phyloP scores from a whole-genome alignment of 2,329 filamentous ascomycete species.

The Fusarium solani-melongenae region DNA sequence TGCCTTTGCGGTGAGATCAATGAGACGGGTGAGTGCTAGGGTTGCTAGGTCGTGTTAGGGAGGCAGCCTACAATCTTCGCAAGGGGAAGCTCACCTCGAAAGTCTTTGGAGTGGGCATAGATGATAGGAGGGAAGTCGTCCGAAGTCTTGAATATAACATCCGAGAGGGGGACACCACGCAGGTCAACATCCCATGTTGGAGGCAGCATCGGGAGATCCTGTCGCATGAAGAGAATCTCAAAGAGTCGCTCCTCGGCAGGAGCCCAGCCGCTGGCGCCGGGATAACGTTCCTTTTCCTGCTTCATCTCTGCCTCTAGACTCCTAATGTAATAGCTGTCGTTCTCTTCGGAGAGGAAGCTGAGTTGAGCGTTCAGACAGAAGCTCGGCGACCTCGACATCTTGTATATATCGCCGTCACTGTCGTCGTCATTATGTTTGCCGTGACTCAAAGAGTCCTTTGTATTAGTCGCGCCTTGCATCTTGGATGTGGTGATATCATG shows the following conservation, averaged over 20 bases:
- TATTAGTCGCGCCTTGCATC: constrained; percentile 14
- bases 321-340: constrained; percentile 9
- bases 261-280: constrained; percentile 61
- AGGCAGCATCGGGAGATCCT: constrained; percentile 55
- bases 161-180: constrained; percentile 53
- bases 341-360: constrained; percentile 10
- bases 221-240: constrained; percentile 54
- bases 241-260: constrained; percentile 60
- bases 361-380: constrained; percentile 6
- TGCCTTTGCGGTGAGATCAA: constrained; percentile 53
- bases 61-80: no score
- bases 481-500: not conserved
- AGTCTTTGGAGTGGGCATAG: constrained; percentile 52
- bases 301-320: constrained; percentile 53
- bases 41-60: constrained; percentile 50
- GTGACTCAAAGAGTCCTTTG: constrained; percentile 18
- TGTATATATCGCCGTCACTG: constrained; percentile 9
- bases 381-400: constrained; percentile 16
- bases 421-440: constrained; percentile 1
- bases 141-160: constrained; percentile 49
- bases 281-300: constrained; percentile 54
- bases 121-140: constrained; percentile 50
- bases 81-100: constrained; percentile 45
- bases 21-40: constrained; percentile 50
- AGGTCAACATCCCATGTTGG: constrained; percentile 55